Base-by-base conservation (phyloP, 2,329 filamentous ascomycete species). In the Beauveria scarabaeidicola region DNA sequence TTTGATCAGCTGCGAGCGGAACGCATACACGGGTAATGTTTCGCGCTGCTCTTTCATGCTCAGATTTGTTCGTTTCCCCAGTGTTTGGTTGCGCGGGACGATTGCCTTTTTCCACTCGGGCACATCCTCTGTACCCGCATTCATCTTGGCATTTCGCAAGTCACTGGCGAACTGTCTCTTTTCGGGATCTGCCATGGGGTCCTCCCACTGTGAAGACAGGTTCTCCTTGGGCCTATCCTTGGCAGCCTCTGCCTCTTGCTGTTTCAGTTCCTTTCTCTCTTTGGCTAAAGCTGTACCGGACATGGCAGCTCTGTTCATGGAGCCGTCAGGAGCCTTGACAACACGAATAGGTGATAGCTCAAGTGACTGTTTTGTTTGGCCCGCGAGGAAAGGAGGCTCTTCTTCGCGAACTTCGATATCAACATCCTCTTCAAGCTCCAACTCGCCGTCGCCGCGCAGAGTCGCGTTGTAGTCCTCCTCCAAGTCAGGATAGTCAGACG, bases 361-460 rank as follows among this genome's bases (percentile, higher is more conserved):
- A 9, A 99, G 79, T 10, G 91, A 96, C 70, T 96, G 92, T 69
- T 97, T 97, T 0, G 94, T 99, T 72, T 99, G 95, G 5, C 94
- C 94, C 17, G 90, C 89, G 63, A 99, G 74, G 78, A 99, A 99
- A 0, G 94, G 94, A 0, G 94, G 95, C 68, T 99, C 94, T 67
- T 99, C 94, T 63, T 99, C 94, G 65, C 88, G 84, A 32, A 99
- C 90, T 73, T 99, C 94, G 63, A 99, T 99, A 67, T 99, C 94
- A 5, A 99, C 85, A 69, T 99, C 94, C 72, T 97, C 90, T 70
- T 99, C 94, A 64, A 97, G 81, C 70, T 97, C 91, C 72, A 97
- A 87, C 57, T 90, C 87, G 17, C 87, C 90, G 65, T 96, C 90
- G 17, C 91, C 93, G 27, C 87, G 88, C 27, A 97, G 77, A 0